Evolutionary conservation across 2,329 filamentous ascomycete genomes (phyloP), one percentile per base, ranked within the genome.

Genomic region (Xylogone sp.): DNA sequence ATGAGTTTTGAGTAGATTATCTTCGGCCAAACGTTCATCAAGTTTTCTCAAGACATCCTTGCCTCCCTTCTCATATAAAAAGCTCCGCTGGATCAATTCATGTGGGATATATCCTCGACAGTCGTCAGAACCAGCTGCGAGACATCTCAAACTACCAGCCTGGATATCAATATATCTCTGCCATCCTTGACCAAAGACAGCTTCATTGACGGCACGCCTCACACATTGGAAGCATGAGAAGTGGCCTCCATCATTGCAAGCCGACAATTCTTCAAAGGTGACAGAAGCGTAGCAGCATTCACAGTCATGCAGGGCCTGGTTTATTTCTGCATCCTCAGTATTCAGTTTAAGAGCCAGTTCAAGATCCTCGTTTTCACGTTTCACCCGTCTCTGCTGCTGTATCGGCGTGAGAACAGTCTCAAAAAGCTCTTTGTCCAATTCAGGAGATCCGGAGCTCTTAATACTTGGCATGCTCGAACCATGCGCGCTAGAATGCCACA

Each of bases 141-240:
- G 79, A 65, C 94, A 97, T 54, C 82, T 83, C 49, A 97, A 75
- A 0, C 90, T 91, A 34, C 88, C 88, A 34, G 77, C 82, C 53
- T 84, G 78, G 22, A 82, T 70, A 64, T 94, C 81, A 60, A 97
- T 86, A 61, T 83, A 94, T 53, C 87, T 84, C 46, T 83, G 81
- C 90, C 93, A 97, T 48, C 90, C 90, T 68, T 97, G 94, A 0
- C 94, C 94, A 65, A 96, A 97, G 0, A 97, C 74, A 2, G 92
- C 91, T 66, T 97, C 93, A 46, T 86, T 87, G 53, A 93, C 79
- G 10, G 91, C 86, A 57, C 87, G 83, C 56, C 86, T 86, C 47
- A 97, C 85, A 68, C 94, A 97, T 44, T 82, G 81, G 69, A 92
- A 86, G 70, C 89, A 94, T 50, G 93, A 77, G 64, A 88, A 80